Conservation (phyloP, 495 filamentous ascomycete genomes). For the Elaphomyces granulatus region DNA sequence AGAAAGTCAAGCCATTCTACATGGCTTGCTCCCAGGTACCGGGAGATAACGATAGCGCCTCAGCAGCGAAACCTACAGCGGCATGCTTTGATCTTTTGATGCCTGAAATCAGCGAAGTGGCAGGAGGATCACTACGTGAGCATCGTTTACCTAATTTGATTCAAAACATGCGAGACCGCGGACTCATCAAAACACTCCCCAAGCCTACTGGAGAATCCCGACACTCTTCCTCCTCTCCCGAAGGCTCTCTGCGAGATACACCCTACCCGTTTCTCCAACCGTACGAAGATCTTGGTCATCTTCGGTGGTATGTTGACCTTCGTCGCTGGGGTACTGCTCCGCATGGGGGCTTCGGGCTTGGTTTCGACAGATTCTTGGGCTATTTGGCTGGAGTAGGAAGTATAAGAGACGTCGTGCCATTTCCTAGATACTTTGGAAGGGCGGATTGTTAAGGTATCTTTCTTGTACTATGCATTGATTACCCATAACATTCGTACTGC, state of each 20-base stretch:
- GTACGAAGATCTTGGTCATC: conserved; percentile 35
- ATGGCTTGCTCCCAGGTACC: conserved; percentile 49
- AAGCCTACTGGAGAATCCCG: conserved; percentile 6
- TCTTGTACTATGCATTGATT: no score
- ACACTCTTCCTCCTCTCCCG: not conserved
- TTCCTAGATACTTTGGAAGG: conserved; percentile 80
- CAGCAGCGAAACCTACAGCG: conserved; percentile 38
- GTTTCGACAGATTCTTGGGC: conserved; percentile 78
- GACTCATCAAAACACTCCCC: conserved; percentile 25
- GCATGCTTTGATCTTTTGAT: conserved; percentile 94
- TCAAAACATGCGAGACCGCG: conserved; percentile 54
- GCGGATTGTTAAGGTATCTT: conserved; percentile 81
- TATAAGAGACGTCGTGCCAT: conserved; percentile 74
- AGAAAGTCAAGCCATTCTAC: conserved; percentile 84
- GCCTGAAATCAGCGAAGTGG: conserved; percentile 78
- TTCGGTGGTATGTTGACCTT: conserved; percentile 92
- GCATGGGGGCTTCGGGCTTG: conserved; percentile 92
- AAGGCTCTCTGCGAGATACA: conserved; percentile 1
- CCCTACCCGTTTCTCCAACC: conserved; percentile 26
- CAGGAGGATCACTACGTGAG: conserved; percentile 87
- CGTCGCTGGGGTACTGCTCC: conserved; percentile 85
- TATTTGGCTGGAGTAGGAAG: conserved; percentile 77
- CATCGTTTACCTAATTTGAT: conserved; percentile 59
- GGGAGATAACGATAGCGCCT: conserved; percentile 9
- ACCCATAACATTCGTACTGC: no score